These are phyloP conservation scores for Margaritispora aquatica DNA, from an alignment of 495 filamentous ascomycete genomes.

Conservation along the genomic window DNA sequence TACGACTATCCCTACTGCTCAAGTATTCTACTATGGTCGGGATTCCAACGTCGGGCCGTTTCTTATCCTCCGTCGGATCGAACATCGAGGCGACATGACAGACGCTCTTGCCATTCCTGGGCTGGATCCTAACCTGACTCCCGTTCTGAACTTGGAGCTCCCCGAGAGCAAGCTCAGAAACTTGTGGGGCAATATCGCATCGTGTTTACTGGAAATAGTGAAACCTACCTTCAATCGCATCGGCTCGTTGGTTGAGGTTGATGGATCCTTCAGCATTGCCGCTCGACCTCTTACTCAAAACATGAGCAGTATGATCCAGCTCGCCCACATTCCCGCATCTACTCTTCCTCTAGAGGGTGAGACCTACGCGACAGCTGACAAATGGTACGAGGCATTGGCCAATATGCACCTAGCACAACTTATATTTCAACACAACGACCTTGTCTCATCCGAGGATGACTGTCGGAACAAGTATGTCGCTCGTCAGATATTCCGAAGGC, in stretches of 20 bases:
- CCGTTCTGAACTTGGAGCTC: conserved; percentile 24
- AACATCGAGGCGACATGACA: neutral
- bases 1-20: conserved; percentile 2
- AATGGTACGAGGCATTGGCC: conserved; percentile 25
- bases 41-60: conserved; percentile 5
- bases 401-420: conserved; percentile 23
- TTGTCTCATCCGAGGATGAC: conserved; percentile 22
- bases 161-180: conserved; percentile 14
- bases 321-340: conserved; percentile 24
- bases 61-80: conserved; percentile 7
- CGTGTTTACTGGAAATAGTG: conserved; percentile 24
- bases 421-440: conserved; percentile 22
- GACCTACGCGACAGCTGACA: conserved; percentile 19
- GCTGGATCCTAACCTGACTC: neutral
- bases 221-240: conserved; percentile 19
- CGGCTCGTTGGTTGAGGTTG: conserved; percentile 21
- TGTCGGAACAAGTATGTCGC: conserved; percentile 19
- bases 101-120: neutral
- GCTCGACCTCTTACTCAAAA: conserved; percentile 21
- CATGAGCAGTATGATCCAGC: conserved; percentile 30
- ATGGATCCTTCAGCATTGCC: conserved; percentile 11
- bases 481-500: conserved; percentile 22
- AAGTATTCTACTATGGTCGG: neutral
- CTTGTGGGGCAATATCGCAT: conserved; percentile 24
- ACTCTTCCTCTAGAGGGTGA: conserved; percentile 6